Evolutionary conservation across 805 yeast species (phyloP).

Genomic region (Ogataea neopini): DNA sequence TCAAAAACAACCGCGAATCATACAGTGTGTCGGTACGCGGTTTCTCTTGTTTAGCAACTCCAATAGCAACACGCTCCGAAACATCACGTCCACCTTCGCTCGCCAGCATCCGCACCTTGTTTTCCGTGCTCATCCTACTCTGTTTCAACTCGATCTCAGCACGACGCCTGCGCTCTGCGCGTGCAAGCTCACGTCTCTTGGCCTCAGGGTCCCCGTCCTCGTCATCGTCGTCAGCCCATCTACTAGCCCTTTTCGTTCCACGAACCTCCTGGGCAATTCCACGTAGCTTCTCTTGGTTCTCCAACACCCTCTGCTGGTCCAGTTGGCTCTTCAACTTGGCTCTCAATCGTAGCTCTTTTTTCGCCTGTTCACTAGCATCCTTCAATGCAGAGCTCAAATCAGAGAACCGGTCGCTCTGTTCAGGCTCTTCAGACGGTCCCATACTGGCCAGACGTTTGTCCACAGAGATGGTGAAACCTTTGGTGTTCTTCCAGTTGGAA

Average conservation of each 20-base stretch:
- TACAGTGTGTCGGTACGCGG: constrained; percentile 44
- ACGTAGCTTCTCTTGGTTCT: constrained; percentile 52
- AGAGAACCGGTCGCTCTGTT: constrained; percentile 58
- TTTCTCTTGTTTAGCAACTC: constrained; percentile 34
- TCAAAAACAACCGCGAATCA: constrained; percentile 59
- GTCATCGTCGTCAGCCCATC: constrained; percentile 16
- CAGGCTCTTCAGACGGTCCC: constrained; percentile 37
- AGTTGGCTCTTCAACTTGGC: constrained; percentile 48
- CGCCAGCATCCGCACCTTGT: constrained; percentile 44
- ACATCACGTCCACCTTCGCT: constrained; percentile 50
- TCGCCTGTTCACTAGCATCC: constrained; percentile 61
- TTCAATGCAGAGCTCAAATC: constrained; percentile 71
- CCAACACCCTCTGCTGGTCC: constrained; percentile 50
- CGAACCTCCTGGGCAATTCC: constrained; percentile 50
- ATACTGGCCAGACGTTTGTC: constrained; percentile 73
- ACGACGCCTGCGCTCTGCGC: constrained; percentile 46
- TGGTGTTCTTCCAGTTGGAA: constrained; percentile 94
- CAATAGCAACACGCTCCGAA: constrained; percentile 56
- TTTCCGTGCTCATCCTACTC: constrained; percentile 46
- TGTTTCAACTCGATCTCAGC: constrained; percentile 48
- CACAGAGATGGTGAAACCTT: constrained; percentile 80
- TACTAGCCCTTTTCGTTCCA: constrained; percentile 24
- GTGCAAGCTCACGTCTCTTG: constrained; percentile 38
- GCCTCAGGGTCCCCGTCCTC: constrained; percentile 26
- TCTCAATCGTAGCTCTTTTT: constrained; percentile 54